Evolutionary conservation across 257 asterid species (phyloP).

Genomic region (Salvia miltiorrhiza): DNA sequence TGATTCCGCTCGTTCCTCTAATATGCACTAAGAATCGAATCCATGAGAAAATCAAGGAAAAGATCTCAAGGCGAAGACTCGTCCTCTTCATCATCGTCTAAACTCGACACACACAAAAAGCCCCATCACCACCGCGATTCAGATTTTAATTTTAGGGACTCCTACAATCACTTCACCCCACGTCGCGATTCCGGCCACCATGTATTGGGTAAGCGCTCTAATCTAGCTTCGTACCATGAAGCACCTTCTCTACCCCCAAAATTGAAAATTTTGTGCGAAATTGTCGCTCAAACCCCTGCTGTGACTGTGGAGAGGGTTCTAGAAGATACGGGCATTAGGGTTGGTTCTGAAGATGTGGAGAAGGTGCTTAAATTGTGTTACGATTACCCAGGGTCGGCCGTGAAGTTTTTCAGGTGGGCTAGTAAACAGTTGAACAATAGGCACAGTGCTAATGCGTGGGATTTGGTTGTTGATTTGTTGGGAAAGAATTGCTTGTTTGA

Average conservation of each 20-base stretch:
- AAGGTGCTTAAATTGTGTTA: conserved; percentile 54
- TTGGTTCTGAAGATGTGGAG: conserved; percentile 53
- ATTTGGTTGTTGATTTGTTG: conserved; percentile 62
- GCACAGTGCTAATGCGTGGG: conserved; percentile 55
- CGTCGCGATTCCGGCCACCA: conserved; percentile 26
- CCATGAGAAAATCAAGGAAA: conserved; percentile 43
- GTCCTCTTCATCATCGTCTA: conserved; percentile 60
- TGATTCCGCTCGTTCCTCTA: neutral
- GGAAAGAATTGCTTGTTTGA: conserved; percentile 62
- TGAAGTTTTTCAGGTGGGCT: conserved; percentile 73
- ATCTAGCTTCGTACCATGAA: conserved; percentile 38
- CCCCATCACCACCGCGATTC: conserved; percentile 11
- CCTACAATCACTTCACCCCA: conserved; percentile 22
- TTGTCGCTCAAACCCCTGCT: conserved; percentile 49
- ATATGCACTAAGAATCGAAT: neutral
- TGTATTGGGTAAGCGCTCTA: conserved; percentile 37
- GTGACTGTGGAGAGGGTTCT: conserved; percentile 45
- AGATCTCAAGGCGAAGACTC: conserved; percentile 38
- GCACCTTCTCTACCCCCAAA: conserved; percentile 46
- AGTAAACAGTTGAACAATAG: conserved; percentile 38
- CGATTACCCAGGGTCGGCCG: conserved; percentile 46
- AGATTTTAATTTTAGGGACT: conserved; percentile 25
- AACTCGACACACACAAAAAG: conserved; percentile 29
- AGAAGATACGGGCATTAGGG: conserved; percentile 51
- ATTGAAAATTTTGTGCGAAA: conserved; percentile 54